Base-by-base conservation (phyloP, 805 yeast species). In the Lipomyces starkeyi region DNA sequence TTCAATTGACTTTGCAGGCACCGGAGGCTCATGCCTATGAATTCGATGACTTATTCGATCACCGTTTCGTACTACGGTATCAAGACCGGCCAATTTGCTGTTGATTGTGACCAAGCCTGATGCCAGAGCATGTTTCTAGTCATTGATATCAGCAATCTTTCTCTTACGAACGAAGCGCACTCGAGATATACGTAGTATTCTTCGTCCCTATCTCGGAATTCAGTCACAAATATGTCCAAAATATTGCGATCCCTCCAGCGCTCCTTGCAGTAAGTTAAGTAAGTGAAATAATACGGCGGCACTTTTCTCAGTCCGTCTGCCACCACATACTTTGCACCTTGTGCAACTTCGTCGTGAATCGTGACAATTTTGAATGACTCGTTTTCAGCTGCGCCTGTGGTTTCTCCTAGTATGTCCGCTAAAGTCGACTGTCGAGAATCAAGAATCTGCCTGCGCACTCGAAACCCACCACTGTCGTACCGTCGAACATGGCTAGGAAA, bases 11-110 rank as follows among this genome's bases (percentile, higher is more conserved):
- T 65, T 80, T 67, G 78, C 81, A 49, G 63, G 89, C 78, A 93
- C 93, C 0, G 96, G 86, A 1, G 98, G 97, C 76, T 95, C 99
- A 75, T 94, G 98, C 60, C 95, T 85, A 76, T 93, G 98, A 61
- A 88, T 82, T 62, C 88, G 80, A 78, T 94, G 97, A 34, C 87
- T 83, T 20, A 94, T 88, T 54, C 89, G 80, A 73, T 93, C 97
- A 0, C 98, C 98, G 76, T 93, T 91, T 57, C 85, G 80, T 5
- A 95, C 86, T 0, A 88, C 77, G 0, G 91, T 83, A 11, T 91
- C 91, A 22, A 88, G 73, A 53, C 80, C 79, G 0, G 97, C 94
- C 0, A 86, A 82, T 64, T 84, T 78, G 43, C 84, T 86, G 76
- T 92, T 93, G n/a, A 95, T 75, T 1, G 86, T 81, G 1, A 95